Conservation (phyloP, 306 rosid genomes). For the Abrus precatorius region DNA sequence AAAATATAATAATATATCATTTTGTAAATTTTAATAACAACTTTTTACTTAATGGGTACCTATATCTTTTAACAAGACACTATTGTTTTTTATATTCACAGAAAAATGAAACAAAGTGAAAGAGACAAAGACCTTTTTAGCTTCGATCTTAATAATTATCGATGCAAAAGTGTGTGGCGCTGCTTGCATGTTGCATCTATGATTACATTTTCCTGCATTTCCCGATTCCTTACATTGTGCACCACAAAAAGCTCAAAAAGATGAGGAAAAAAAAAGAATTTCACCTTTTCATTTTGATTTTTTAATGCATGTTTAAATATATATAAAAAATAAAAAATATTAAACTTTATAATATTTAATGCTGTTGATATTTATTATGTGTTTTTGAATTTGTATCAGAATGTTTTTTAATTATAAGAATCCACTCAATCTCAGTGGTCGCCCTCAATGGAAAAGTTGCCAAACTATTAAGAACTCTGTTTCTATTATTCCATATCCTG, state of each 20-base stretch:
- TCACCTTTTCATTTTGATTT: not conserved
- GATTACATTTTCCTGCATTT: not conserved
- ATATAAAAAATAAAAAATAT: too few relatives aligned
- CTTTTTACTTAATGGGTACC: too few relatives aligned
- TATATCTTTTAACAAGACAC: too few relatives aligned
- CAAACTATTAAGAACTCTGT: not conserved
- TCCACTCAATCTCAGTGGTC: constrained; percentile 26
- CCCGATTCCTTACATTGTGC: not conserved
- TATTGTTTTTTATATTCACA: too few relatives aligned
- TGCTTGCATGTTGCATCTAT: constrained; percentile 36
- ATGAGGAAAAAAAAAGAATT: not conserved
- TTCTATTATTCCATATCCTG: constrained; percentile 12
- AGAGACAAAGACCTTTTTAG: constrained; percentile 35
- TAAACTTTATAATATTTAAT: too few relatives aligned
- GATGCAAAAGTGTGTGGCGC: constrained; percentile 41
- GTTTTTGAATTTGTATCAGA: too few relatives aligned
- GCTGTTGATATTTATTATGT: too few relatives aligned
- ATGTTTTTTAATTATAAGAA: not conserved
- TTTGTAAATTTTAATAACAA: too few relatives aligned
- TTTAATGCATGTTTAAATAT: not conserved
- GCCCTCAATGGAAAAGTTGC: constrained; percentile 11
- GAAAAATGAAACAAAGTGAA: constrained; percentile 8
- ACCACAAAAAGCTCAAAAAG: not conserved
- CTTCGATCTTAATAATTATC: constrained; percentile 1
- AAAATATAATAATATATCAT: too few relatives aligned